phyloP scores from a whole-genome alignment of 306 rosid species.

The Sechiopsis laciniata region DNA sequence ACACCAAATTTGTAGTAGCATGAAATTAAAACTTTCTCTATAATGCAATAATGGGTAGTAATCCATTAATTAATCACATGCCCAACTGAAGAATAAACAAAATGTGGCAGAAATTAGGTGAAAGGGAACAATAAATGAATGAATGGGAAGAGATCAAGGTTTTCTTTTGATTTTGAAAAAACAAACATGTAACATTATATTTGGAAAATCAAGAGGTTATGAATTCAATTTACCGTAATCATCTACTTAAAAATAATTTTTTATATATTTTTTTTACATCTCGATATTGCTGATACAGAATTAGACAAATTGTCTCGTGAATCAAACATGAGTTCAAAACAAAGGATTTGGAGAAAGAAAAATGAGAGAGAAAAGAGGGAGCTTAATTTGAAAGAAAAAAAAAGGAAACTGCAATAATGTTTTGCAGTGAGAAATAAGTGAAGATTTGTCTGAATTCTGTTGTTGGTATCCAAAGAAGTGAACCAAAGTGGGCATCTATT shows the following conservation, averaged over 20 bases:
- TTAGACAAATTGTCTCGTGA: too few species aligned
- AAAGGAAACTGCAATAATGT: conserved; percentile 21
- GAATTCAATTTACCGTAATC: background rate
- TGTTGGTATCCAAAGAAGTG: conserved; percentile 33
- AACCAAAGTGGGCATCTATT: conserved; percentile 25
- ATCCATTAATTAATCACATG: background rate
- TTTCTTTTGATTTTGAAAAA: background rate
- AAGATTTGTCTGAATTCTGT: conserved; percentile 33
- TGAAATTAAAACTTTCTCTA: background rate
- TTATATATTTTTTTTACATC: too few species aligned
- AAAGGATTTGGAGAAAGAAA: background rate
- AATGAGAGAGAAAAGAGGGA: background rate
- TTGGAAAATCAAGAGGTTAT: background rate
- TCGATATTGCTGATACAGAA: too few species aligned
- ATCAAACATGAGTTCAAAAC: background rate
- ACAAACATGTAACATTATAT: background rate
- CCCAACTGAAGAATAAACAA: background rate
- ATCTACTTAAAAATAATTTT: too few species aligned
- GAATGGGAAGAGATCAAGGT: too few species aligned
- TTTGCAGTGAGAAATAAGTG: conserved; percentile 15
- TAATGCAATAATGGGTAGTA: background rate
- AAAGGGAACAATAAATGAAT: background rate
- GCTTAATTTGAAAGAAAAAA: conserved; percentile 15
- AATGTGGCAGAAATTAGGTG: background rate
- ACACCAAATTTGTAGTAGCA: background rate